Conservation (phyloP, 2,329 filamentous ascomycete species). For the Ceratocystis papillata region DNA sequence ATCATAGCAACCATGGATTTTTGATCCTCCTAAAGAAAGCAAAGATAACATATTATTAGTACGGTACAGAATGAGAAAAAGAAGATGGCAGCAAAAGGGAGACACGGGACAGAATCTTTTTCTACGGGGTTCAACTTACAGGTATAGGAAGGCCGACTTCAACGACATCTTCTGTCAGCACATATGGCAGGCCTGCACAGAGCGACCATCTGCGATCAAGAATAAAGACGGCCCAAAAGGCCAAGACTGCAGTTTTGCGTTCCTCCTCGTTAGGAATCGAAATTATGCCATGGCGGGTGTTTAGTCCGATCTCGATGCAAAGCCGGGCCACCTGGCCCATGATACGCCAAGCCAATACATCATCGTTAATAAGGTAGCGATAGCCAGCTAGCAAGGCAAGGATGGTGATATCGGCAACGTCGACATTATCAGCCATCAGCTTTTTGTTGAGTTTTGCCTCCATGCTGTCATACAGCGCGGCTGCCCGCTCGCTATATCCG, state of each 20-base stretch:
- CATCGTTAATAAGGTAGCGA: conserved; percentile 76
- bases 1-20: conserved; percentile 80
- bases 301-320: conserved; percentile 72
- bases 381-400: conserved; percentile 50
- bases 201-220: conserved; percentile 82
- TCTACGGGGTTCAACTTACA: conserved; percentile 40
- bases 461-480: conserved; percentile 64
- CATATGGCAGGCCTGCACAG: conserved; percentile 77
- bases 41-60: conserved; percentile 27
- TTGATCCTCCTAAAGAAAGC: conserved; percentile 36
- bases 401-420: conserved; percentile 40
- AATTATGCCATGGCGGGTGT: conserved; percentile 62
- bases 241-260: conserved; percentile 54
- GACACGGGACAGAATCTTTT: too few relatives aligned
- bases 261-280: conserved; percentile 59
- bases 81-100: not conserved
- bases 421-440: conserved; percentile 44
- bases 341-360: conserved; percentile 74
- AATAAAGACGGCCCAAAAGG: conserved; percentile 81
- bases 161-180: conserved; percentile 74
- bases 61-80: not conserved
- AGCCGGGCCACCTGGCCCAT: conserved; percentile 73
- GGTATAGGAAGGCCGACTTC: conserved; percentile 69
- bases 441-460: conserved; percentile 58
- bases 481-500: conserved; percentile 65